Conservation (phyloP, 768 basidiomycete species). For the Boletus tylopilopsis region DNA sequence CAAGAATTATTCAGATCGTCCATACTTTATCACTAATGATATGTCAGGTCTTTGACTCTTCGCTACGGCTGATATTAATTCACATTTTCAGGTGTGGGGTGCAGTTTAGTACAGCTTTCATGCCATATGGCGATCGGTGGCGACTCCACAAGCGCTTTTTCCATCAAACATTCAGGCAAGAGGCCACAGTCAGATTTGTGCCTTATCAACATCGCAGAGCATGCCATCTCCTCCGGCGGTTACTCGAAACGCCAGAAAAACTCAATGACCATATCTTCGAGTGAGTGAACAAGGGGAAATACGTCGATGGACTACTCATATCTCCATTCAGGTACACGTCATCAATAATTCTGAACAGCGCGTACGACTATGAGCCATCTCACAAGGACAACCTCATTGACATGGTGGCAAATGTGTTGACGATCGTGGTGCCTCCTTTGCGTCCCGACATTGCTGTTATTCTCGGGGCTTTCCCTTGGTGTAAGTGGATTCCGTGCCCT, state of each 20-base stretch:
- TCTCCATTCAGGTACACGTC: neutral
- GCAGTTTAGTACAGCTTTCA: too few relatives aligned
- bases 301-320: too few relatives aligned
- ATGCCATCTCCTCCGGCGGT: too few relatives aligned
- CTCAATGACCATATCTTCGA: too few relatives aligned
- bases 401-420: neutral
- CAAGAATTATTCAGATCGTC: neutral
- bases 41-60: neutral
- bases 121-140: too few relatives aligned
- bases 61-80: neutral
- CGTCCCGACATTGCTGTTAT: neutral
- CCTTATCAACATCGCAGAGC: too few relatives aligned
- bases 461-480: neutral
- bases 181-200: too few relatives aligned
- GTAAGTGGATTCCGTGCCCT: too few relatives aligned
- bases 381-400: neutral
- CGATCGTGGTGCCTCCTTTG: neutral
- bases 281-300: too few relatives aligned
- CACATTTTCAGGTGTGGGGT: neutral
- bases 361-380: neutral
- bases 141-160: too few relatives aligned
- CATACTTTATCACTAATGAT: neutral
- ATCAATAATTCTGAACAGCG: neutral
- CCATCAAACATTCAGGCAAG: too few relatives aligned
- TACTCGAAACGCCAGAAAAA: too few relatives aligned